Evolutionary conservation across 805 yeast species (phyloP).

Genomic region (Teunomyces stri): DNA sequence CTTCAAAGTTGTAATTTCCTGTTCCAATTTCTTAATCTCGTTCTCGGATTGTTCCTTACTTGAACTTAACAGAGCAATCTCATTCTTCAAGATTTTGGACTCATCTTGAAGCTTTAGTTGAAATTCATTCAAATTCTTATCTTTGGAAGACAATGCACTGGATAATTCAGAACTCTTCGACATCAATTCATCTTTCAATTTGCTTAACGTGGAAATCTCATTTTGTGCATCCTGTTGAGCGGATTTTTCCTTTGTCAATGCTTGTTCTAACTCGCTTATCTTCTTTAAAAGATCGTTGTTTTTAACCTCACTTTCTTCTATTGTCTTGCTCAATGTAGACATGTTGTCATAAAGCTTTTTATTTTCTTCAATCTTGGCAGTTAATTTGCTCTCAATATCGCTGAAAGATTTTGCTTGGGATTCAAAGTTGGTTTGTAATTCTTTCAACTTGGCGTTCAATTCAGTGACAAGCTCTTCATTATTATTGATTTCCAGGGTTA

Average conservation of each 20-base stretch:
- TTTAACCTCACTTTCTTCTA: neutral
- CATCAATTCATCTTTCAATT: neutral
- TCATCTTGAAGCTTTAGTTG: neutral
- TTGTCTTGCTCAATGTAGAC: neutral
- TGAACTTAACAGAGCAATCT: neutral
- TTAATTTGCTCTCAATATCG: neutral
- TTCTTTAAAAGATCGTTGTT: neutral
- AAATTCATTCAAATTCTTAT: neutral
- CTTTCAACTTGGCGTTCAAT: neutral
- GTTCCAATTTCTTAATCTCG: neutral
- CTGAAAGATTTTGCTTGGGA: slow-evolving; percentile 1
- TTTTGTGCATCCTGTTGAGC: neutral
- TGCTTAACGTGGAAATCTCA: neutral
- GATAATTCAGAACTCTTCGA: neutral
- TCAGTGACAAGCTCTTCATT: neutral
- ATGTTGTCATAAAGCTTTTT: neutral
- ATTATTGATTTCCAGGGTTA: neutral
- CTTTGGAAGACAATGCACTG: neutral
- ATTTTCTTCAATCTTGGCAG: neutral
- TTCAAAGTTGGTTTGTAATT: slow-evolving; percentile 2
- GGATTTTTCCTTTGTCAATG: neutral
- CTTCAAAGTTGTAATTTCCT: neutral
- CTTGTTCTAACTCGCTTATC: neutral
- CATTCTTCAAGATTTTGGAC: neutral
- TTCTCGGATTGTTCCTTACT: neutral